phyloP scores from a whole-genome alignment of 768 basidiomycete species.

The Russula abietina region DNA sequence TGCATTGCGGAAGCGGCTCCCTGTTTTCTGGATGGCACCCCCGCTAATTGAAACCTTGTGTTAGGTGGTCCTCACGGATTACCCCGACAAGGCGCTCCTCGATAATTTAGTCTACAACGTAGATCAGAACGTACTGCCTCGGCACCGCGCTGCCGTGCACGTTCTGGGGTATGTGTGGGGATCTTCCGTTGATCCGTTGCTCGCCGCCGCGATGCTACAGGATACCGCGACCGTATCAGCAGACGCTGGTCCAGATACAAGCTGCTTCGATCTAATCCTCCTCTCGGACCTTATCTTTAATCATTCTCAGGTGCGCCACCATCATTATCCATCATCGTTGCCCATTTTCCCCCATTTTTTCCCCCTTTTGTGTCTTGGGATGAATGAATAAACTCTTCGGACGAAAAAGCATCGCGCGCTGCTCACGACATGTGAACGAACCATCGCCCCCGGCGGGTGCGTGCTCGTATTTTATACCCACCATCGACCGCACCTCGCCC shows the following conservation, averaged over 20 bases:
- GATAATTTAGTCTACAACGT: too few species aligned
- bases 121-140: slow-evolving; percentile 44
- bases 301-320: slow-evolving; percentile 68
- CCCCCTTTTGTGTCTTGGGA: neutral
- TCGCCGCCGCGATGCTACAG: slow-evolving; percentile 32
- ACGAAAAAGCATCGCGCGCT: slow-evolving; percentile 70
- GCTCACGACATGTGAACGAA: slow-evolving; percentile 61
- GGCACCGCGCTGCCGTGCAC: slow-evolving; percentile 21
- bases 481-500: too few species aligned
- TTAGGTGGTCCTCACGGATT: too few species aligned
- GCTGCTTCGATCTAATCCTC: slow-evolving; percentile 68
- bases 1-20: too few species aligned
- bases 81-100: slow-evolving; percentile 73
- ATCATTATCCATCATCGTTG: neutral
- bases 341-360: neutral
- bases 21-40: too few species aligned
- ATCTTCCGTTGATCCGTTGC: slow-evolving; percentile 42
- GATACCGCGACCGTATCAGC: neutral
- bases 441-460: slow-evolving; percentile 28
- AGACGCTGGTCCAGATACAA: slow-evolving; percentile 21
- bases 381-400: neutral
- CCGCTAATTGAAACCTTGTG: too few species aligned
- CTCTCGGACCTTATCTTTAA: slow-evolving; percentile 94
- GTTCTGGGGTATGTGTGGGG: slow-evolving; percentile 80
- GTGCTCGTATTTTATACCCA: too few species aligned